Evolutionary conservation across 306 rosid genomes (phyloP).

Genomic region (Acmispon strigosus): DNA sequence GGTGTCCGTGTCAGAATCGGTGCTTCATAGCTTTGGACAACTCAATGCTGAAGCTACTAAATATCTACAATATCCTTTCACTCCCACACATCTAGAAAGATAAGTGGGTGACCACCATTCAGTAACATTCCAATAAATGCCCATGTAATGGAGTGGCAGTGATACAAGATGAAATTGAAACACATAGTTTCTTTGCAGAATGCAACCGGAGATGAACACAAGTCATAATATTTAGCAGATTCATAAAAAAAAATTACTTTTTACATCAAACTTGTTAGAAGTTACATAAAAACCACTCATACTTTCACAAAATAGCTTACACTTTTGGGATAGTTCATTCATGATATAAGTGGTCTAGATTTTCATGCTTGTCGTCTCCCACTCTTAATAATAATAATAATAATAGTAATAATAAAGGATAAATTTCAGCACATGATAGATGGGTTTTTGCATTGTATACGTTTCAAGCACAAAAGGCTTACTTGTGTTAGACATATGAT

Average conservation of each 20-base stretch:
- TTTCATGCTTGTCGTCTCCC: not conserved
- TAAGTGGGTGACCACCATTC: not conserved
- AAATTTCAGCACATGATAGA: not conserved
- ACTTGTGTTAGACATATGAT: not conserved
- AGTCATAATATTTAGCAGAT: not conserved
- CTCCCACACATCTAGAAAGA: not conserved
- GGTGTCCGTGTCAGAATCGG: no score
- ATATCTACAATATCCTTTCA: not conserved
- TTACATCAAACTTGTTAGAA: not conserved
- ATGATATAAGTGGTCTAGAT: not conserved
- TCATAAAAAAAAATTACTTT: not conserved
- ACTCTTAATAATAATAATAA: not conserved
- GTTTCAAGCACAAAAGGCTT: not conserved
- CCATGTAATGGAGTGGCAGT: not conserved
- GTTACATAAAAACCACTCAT: not conserved
- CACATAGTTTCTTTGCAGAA: not conserved
- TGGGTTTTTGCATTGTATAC: not conserved
- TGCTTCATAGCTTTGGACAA: not conserved
- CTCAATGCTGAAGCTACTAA: not conserved
- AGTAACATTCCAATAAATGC: not conserved
- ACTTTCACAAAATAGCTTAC: not conserved
- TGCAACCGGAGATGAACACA: not conserved
- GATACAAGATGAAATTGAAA: not conserved
- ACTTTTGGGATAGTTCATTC: not conserved
- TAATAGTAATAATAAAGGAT: no score